Evolutionary conservation across 805 yeast species (phyloP).

Genomic region (Cyberlindnera americana): DNA sequence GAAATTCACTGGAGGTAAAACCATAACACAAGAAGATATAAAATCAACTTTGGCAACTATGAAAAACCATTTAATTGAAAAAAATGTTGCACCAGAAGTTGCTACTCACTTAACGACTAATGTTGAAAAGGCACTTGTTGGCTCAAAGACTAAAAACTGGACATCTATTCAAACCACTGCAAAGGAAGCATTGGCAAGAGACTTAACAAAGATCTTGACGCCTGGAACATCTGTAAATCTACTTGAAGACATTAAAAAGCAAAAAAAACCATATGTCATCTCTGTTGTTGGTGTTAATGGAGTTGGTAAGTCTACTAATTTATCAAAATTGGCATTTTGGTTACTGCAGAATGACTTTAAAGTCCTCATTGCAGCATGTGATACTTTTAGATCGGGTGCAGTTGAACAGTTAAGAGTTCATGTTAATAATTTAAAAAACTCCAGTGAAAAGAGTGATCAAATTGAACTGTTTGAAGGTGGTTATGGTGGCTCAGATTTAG

Average conservation of each 20-base stretch:
- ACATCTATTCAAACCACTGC: conserved; percentile 73
- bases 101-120: conserved; percentile 68
- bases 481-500: conserved; percentile 93
- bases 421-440: conserved; percentile 73
- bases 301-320: conserved; percentile 94
- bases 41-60: conserved; percentile 61
- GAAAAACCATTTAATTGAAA: conserved; percentile 72
- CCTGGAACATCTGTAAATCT: conserved; percentile 90
- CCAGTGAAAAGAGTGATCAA: conserved; percentile 50
- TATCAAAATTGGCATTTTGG: conserved; percentile 95
- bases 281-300: conserved; percentile 98
- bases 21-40: conserved; percentile 59
- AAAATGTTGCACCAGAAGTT: conserved; percentile 89
- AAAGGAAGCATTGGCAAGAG: conserved; percentile 56
- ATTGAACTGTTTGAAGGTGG: conserved; percentile 87
- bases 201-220: conserved; percentile 72
- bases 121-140: conserved; percentile 66
- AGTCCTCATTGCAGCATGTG: conserved; percentile 93
- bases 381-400: conserved; percentile 96
- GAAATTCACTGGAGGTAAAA: conserved; percentile 66
- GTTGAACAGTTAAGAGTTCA: conserved; percentile 97
- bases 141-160: conserved; percentile 69
- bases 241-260: conserved; percentile 62
- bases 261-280: conserved; percentile 73
- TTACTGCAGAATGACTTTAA: conserved; percentile 81